Percentiles rank a stretch among this genome's conserved stretches.
phyloP scores from a whole-genome alignment of 805 yeast genomes.

The Hanseniaspora mollemarum region DNA sequence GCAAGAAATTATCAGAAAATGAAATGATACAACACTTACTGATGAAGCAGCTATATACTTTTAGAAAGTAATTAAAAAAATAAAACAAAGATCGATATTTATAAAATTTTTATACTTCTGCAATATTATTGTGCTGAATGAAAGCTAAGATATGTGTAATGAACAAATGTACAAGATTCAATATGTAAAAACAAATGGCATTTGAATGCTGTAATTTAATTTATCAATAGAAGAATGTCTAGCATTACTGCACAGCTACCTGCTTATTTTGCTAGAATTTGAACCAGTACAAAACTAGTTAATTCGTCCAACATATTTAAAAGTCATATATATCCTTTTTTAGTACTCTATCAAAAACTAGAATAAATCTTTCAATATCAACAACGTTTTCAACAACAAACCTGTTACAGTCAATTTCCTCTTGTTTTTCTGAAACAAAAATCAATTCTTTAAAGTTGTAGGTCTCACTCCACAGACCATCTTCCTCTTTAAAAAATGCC shows the following conservation, averaged over 20 bases:
- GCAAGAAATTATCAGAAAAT: not conserved
- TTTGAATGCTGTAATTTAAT: no score
- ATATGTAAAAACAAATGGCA: no score
- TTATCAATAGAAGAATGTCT: no score
- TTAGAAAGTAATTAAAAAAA: not conserved
- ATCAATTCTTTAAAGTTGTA: slow-evolving; percentile 7
- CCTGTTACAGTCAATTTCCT: not conserved
- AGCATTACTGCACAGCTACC: no score
- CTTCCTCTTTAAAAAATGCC: not conserved
- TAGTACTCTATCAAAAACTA: slow-evolving; percentile 1
- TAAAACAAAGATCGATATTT: not conserved
- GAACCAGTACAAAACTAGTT: no score
- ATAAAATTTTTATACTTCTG: no score
- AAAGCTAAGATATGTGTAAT: no score
- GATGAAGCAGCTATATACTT: not conserved
- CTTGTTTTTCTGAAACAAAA: not conserved
- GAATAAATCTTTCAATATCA: slow-evolving; percentile 3
- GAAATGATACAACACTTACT: not conserved
- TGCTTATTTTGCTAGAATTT: no score
- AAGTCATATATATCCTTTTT: not conserved
- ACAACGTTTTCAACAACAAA: not conserved
- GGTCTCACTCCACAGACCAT: not conserved
- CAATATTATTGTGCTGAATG: no score
- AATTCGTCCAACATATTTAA: not conserved
- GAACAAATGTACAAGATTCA: no score